Percentiles rank a stretch among this genome's conserved stretches.
phyloP scores from a whole-genome alignment of 306 rosid genomes.

The Begonia masoniana region DNA sequence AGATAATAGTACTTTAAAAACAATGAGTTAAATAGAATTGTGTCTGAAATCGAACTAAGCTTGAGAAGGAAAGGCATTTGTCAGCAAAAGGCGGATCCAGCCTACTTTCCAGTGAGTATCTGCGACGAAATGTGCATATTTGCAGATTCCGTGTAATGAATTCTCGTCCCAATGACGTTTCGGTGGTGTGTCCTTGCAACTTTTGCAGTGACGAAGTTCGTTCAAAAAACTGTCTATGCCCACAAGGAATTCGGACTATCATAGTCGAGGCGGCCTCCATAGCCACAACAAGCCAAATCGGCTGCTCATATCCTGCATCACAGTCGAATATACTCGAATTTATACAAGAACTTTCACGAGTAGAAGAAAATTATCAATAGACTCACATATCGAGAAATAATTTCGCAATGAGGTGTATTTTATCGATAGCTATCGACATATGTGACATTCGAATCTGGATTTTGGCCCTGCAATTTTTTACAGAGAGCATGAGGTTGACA shows the following conservation, averaged over 20 bases:
- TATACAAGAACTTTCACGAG: neutral
- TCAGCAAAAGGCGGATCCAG: slow-evolving; percentile 78
- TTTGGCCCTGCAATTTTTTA: slow-evolving; percentile 61
- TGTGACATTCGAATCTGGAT: slow-evolving; percentile 47
- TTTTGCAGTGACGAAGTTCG: slow-evolving; percentile 50
- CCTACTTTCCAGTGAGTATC: slow-evolving; percentile 65
- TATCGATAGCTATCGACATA: slow-evolving; percentile 61
- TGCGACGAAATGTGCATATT: slow-evolving; percentile 64
- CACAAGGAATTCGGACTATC: slow-evolving; percentile 50
- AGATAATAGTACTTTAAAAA: no score
- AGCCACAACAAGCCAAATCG: slow-evolving; percentile 85
- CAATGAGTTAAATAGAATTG: no score
- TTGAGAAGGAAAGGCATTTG: slow-evolving; percentile 71
- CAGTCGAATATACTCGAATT: slow-evolving; percentile 1
- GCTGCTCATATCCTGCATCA: slow-evolving; percentile 65
- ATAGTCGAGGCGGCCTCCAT: slow-evolving; percentile 82
- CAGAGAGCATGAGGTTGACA: slow-evolving; percentile 70
- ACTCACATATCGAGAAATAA: slow-evolving; percentile 48
- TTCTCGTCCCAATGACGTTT: slow-evolving; percentile 82
- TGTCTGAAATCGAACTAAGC: slow-evolving; percentile 31
- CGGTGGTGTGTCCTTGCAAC: slow-evolving; percentile 48
- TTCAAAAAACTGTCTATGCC: slow-evolving; percentile 52
- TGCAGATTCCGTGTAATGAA: slow-evolving; percentile 90
- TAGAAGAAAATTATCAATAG: neutral
- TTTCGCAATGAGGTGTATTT: slow-evolving; percentile 64